Conservation (phyloP, 2,329 filamentous ascomycete species). For the Sphaerulina musiva region DNA sequence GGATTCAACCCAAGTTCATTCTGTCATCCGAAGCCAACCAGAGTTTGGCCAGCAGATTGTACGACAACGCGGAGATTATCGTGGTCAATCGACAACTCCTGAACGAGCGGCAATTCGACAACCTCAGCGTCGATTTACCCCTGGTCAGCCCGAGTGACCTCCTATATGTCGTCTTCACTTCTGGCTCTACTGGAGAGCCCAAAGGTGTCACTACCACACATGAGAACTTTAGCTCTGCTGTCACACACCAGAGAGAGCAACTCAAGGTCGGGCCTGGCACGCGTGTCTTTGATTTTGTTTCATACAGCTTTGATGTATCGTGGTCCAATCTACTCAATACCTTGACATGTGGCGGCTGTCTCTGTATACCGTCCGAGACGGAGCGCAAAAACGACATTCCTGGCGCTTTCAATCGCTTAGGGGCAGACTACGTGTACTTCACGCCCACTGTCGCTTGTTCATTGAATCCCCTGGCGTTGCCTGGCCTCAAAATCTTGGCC, state of each 20-base stretch:
- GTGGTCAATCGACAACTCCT: background rate
- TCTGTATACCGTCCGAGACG: constrained; percentile 15
- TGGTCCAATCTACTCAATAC: constrained; percentile 18
- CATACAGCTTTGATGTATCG: constrained; percentile 14
- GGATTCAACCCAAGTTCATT: background rate
- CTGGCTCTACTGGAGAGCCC: constrained; percentile 16
- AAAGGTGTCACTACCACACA: constrained; percentile 16
- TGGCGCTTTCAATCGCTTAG: constrained; percentile 31
- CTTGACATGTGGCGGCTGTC: constrained; percentile 13
- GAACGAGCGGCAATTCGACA: no score
- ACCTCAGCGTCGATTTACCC: background rate
- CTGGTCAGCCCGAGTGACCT: background rate
- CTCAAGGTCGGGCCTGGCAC: constrained; percentile 6
- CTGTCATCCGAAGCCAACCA: background rate
- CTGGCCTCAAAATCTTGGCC: constrained; percentile 2
- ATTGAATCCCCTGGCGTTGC: constrained; percentile 31
- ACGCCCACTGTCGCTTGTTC: constrained; percentile 51
- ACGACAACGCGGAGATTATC: background rate
- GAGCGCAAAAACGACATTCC: constrained; percentile 17
- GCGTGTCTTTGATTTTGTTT: constrained; percentile 17
- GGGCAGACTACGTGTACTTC: constrained; percentile 42
- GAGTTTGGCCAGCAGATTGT: background rate
- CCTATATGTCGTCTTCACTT: constrained; percentile 15
- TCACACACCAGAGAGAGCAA: constrained; percentile 1
- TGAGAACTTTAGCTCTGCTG: constrained; percentile 6